A percentile compares a stretch with the other conserved stretches of the same genome.
These are phyloP conservation scores for Thermochaetoides thermophila DNA, from an alignment of 495 filamentous ascomycete genomes.

Conservation along the genomic window DNA sequence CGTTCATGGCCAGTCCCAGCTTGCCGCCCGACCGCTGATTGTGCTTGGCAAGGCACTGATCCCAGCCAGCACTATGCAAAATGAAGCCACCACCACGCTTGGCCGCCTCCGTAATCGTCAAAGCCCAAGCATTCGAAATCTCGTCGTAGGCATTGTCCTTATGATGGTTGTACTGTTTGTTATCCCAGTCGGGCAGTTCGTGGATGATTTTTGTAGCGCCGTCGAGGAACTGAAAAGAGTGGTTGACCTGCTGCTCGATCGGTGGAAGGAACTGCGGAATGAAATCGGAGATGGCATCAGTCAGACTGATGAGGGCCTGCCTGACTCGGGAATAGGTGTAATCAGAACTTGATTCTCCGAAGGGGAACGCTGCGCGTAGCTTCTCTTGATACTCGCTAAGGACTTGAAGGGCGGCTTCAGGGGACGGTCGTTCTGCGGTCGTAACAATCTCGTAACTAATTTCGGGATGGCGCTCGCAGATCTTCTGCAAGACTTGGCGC, in stretches of 20 bases:
- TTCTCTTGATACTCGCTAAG: conserved; percentile 66
- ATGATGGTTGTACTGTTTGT: conserved; percentile 70
- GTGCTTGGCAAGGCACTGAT: conserved; percentile 74
- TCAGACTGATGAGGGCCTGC: conserved; percentile 60
- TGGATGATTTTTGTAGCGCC: conserved; percentile 82
- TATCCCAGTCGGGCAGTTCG: conserved; percentile 73
- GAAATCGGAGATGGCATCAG: conserved; percentile 85
- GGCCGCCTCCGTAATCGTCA: conserved; percentile 81
- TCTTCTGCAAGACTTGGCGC: conserved; percentile 63
- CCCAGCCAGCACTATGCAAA: conserved; percentile 86
- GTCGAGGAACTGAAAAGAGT: conserved; percentile 75
- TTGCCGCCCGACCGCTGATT: conserved; percentile 75
- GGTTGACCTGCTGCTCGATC: conserved; percentile 62
- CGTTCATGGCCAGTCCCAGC: conserved; percentile 64
- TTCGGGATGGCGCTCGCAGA: conserved; percentile 78
- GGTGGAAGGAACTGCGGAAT: conserved; percentile 92
- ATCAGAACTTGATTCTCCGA: conserved; percentile 72
- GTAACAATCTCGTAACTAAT: conserved; percentile 71
- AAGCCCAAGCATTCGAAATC: conserved; percentile 80
- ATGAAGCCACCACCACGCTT: conserved; percentile 85
- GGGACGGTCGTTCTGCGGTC: conserved; percentile 70
- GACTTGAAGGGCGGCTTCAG: conserved; percentile 62
- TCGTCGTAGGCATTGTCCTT: conserved; percentile 94
- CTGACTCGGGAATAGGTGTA: conserved; percentile 91
- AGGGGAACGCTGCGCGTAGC: conserved; percentile 69